Conservation (phyloP, 2,329 filamentous ascomycete species). For the Epichloe hybrida region DNA sequence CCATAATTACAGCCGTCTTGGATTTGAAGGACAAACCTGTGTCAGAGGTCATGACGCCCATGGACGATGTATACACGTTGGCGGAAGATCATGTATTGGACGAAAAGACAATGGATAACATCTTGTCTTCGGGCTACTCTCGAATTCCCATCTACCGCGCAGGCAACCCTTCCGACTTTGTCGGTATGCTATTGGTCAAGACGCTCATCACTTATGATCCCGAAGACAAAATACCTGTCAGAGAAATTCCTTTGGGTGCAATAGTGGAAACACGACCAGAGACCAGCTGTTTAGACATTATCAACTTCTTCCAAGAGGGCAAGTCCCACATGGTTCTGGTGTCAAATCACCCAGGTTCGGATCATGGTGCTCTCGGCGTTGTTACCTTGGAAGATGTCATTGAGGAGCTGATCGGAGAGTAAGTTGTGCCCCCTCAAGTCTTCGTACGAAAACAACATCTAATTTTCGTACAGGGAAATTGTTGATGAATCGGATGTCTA, state of each 20-base stretch:
- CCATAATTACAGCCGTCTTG: slow-evolving; percentile 92
- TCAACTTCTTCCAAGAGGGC: slow-evolving; percentile 99
- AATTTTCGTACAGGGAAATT: slow-evolving; percentile 56
- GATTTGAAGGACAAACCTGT: slow-evolving; percentile 95
- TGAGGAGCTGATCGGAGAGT: slow-evolving; percentile 96
- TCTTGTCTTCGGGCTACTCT: slow-evolving; percentile 87
- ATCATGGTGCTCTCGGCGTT: slow-evolving; percentile 80
- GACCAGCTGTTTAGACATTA: slow-evolving; percentile 93
- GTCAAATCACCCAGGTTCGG: slow-evolving; percentile 77
- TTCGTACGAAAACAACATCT: slow-evolving; percentile 1
- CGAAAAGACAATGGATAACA: slow-evolving; percentile 86
- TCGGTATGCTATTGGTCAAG: slow-evolving; percentile 96
- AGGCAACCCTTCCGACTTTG: slow-evolving; percentile 73
- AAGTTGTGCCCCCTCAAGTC: slow-evolving; percentile 24
- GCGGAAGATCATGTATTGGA: slow-evolving; percentile 89
- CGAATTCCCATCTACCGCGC: slow-evolving; percentile 87
- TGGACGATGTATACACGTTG: slow-evolving; percentile 94
- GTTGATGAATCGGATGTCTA: slow-evolving; percentile 98
- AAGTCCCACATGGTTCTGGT: slow-evolving; percentile 98
- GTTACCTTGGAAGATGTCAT: slow-evolving; percentile 97
- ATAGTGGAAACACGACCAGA: slow-evolving; percentile 89
- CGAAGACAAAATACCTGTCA: slow-evolving; percentile 74
- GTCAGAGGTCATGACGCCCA: slow-evolving; percentile 94
- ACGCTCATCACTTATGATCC: slow-evolving; percentile 98
- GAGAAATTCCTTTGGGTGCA: slow-evolving; percentile 84